Conservation (phyloP, 805 yeast genomes). For the Saccharomycopsis fodiens region DNA sequence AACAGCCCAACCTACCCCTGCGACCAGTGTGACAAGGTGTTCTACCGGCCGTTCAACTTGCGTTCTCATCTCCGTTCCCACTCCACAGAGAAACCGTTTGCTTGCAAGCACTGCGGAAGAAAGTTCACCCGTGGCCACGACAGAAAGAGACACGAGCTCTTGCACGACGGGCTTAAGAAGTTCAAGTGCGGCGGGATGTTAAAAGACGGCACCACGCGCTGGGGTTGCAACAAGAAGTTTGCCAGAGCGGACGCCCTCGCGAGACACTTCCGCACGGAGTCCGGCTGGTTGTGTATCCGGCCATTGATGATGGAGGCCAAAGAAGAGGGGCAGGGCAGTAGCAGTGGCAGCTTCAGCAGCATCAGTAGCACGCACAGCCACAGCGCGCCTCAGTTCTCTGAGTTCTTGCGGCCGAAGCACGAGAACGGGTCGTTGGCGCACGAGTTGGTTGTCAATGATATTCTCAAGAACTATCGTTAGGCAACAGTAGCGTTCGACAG, state of each 20-base stretch:
- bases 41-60: constrained; percentile 73
- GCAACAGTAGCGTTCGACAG: not conserved
- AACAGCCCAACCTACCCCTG: constrained; percentile 34
- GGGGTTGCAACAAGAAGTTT: constrained; percentile 74
- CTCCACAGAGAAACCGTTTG: constrained; percentile 63
- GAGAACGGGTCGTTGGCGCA: too few relatives aligned
- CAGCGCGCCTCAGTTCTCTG: too few relatives aligned
- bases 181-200: constrained; percentile 59
- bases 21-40: constrained; percentile 62
- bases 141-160: constrained; percentile 62
- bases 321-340: constrained; percentile 1
- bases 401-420: too few relatives aligned
- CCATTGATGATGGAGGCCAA: constrained; percentile 54
- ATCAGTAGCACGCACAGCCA: not conserved
- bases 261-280: constrained; percentile 68
- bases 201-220: constrained; percentile 46
- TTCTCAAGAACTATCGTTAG: constrained; percentile 8
- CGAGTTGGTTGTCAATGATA: constrained; percentile 15
- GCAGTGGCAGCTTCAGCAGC: not conserved
- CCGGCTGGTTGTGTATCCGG: constrained; percentile 61
- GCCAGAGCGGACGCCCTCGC: constrained; percentile 75
- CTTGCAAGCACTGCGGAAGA: constrained; percentile 55
- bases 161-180: constrained; percentile 68
- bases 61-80: constrained; percentile 76
- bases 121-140: constrained; percentile 75